Evolutionary conservation across 2,329 filamentous ascomycete species (phyloP).

Genomic region (Neofusicoccum ribis): DNA sequence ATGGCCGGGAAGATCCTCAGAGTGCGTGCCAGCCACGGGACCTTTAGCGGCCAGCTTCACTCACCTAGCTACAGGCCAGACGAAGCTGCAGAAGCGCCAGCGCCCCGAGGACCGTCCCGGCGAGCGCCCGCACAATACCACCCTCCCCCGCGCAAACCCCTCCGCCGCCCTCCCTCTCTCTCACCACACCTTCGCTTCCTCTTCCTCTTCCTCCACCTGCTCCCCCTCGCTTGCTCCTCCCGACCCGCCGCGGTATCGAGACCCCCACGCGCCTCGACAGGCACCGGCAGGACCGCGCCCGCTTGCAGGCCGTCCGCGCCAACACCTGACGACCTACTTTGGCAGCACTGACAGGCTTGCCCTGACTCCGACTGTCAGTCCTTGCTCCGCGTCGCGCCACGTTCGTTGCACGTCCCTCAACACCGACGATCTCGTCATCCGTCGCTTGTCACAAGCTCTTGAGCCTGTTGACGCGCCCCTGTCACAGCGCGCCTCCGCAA

Average conservation of each 20-base stretch:
- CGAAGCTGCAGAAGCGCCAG: conserved; percentile 7
- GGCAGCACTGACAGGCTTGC: neutral
- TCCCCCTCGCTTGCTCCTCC: neutral
- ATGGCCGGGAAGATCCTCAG: neutral
- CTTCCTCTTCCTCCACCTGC: neutral
- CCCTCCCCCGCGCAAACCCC: neutral
- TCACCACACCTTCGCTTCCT: neutral
- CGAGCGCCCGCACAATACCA: neutral
- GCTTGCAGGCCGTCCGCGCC: neutral
- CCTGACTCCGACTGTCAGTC: neutral
- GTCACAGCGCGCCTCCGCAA: neutral
- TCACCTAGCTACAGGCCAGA: neutral
- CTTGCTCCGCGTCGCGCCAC: neutral
- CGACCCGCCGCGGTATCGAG: neutral
- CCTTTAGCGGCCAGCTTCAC: neutral
- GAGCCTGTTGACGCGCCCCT: neutral
- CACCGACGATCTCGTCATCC: neutral
- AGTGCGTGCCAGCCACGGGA: conserved; percentile 4
- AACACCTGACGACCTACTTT: neutral
- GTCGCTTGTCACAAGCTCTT: neutral
- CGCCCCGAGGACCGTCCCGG: neutral
- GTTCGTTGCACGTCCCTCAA: neutral
- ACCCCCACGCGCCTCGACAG: neutral
- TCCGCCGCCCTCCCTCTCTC: neutral
- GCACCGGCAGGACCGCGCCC: neutral